phyloP scores from a whole-genome alignment of 2,329 filamentous ascomycete species.

The Pseudonectria foliicola region DNA sequence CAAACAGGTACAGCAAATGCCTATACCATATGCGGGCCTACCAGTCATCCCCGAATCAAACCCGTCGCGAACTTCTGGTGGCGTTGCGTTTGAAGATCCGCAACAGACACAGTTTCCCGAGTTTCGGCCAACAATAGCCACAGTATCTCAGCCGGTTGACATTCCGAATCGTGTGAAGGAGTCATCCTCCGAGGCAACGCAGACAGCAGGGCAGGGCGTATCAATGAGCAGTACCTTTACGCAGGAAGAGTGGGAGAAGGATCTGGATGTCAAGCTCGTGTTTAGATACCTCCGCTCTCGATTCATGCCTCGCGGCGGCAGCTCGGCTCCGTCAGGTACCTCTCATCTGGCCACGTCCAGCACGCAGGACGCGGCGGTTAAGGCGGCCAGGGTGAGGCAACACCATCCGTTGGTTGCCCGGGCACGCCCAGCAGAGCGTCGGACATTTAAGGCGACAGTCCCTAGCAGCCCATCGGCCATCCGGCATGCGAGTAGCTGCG shows the following conservation, averaged over 20 bases:
- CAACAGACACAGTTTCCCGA: conserved; percentile 25
- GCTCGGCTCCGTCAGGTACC: conserved; percentile 35
- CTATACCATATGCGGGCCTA: conserved; percentile 72
- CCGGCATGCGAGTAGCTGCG: conserved; percentile 61
- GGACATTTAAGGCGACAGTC: conserved; percentile 48
- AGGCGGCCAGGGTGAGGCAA: conserved; percentile 77
- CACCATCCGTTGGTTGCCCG: conserved; percentile 78
- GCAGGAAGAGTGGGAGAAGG: conserved; percentile 87
- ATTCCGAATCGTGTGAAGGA: conserved; percentile 26
- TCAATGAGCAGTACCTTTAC: conserved; percentile 37
- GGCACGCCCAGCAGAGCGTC: conserved; percentile 42
- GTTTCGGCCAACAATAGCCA: conserved; percentile 42
- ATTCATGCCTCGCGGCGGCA: conserved; percentile 50
- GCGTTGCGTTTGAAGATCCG: conserved; percentile 13
- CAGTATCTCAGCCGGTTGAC: conserved; percentile 29
- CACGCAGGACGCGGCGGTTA: conserved; percentile 61
- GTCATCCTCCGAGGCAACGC: conserved; percentile 12
- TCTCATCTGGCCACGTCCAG: conserved; percentile 42
- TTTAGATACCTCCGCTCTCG: conserved; percentile 79
- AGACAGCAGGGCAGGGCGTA: conserved; percentile 15
- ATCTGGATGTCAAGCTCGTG: conserved; percentile 84
- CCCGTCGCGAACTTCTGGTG: conserved; percentile 24
- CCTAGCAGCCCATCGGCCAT: conserved; percentile 42
- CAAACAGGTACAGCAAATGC: conserved; percentile 53
- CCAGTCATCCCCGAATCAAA: conserved; percentile 53